phyloP scores from a whole-genome alignment of 345 rosid genomes.

The Xanthoceras sorbifolium region DNA sequence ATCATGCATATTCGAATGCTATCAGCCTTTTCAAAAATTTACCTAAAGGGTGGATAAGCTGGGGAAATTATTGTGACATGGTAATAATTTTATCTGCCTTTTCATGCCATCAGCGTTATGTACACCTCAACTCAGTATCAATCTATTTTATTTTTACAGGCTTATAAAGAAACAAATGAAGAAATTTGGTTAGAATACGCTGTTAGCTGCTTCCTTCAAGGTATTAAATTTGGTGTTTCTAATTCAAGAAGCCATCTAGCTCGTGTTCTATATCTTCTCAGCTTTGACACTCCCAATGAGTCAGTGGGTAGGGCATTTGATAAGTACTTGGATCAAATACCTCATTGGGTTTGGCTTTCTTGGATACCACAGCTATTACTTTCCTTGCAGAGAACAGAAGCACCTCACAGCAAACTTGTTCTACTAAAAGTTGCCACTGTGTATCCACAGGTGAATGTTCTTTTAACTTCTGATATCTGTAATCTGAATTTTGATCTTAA shows the following conservation, averaged over 20 bases:
- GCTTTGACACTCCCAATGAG: slow-evolving; percentile 92
- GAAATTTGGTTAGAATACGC: slow-evolving; percentile 98
- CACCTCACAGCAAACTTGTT: slow-evolving; percentile 96
- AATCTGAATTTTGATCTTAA: background rate
- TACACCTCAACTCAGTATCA: background rate
- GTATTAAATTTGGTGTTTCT: slow-evolving; percentile 91
- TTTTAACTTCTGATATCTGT: slow-evolving; percentile 2
- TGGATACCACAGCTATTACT: slow-evolving; percentile 98
- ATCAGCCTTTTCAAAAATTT: slow-evolving; percentile 82
- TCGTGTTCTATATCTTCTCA: slow-evolving; percentile 92
- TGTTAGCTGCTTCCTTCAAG: slow-evolving; percentile 98
- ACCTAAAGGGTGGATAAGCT: slow-evolving; percentile 99
- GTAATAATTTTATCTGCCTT: slow-evolving; percentile 45
- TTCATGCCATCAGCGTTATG: background rate
- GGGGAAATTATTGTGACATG: slow-evolving; percentile 98
- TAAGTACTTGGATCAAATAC: slow-evolving; percentile 90
- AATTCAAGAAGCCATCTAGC: slow-evolving; percentile 96
- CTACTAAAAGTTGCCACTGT: slow-evolving; percentile 85
- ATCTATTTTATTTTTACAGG: slow-evolving; percentile 51
- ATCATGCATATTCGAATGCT: slow-evolving; percentile 80
- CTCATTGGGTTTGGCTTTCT: slow-evolving; percentile 99
- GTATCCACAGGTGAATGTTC: slow-evolving; percentile 74
- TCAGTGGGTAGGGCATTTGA: slow-evolving; percentile 95
- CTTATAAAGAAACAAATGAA: slow-evolving; percentile 77
- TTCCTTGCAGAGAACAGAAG: slow-evolving; percentile 97